Evolutionary conservation across 768 basidiomycete species (phyloP).

Genomic region (Chalciporus pseudorubinellus): DNA sequence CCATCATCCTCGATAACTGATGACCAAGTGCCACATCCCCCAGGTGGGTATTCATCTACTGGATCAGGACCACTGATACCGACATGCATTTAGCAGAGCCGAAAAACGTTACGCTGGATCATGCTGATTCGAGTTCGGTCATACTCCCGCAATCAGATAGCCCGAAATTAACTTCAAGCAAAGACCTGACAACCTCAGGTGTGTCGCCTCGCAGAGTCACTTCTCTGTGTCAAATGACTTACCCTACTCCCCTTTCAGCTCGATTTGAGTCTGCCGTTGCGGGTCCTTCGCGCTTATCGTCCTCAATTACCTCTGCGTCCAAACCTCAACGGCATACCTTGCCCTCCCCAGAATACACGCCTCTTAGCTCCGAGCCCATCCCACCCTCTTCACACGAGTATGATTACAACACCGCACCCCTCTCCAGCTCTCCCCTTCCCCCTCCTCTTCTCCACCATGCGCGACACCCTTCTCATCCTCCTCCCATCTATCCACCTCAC

Average conservation of each 20-base stretch:
- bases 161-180: not conserved
- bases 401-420: conserved; percentile 1
- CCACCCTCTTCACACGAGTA: conserved; percentile 1
- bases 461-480: conserved; percentile 18
- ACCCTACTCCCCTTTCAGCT: conserved; percentile 6
- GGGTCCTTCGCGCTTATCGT: conserved; percentile 9
- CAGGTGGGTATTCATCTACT: conserved; percentile 21
- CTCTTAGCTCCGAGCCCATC: conserved; percentile 8
- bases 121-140: not conserved
- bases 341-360: conserved; percentile 4
- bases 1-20: conserved; percentile 14
- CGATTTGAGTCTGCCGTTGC: conserved; percentile 5
- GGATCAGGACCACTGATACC: conserved; percentile 3
- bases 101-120: conserved; percentile 8
- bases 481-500: conserved; percentile 14
- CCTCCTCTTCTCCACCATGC: conserved; percentile 23
- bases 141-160: conserved; percentile 3
- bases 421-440: conserved; percentile 14
- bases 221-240: conserved; percentile 2
- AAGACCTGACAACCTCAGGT: conserved; percentile 13
- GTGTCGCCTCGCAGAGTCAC: not conserved
- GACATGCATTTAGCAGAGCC: conserved; percentile 1
- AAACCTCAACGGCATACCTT: conserved; percentile 8
- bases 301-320: conserved; percentile 5
- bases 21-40: conserved; percentile 7